A percentile compares a stretch with the other conserved stretches of the same genome.
Evolutionary conservation across 2,329 filamentous ascomycete genomes (phyloP).

Genomic region (Falciphora oryzae): DNA sequence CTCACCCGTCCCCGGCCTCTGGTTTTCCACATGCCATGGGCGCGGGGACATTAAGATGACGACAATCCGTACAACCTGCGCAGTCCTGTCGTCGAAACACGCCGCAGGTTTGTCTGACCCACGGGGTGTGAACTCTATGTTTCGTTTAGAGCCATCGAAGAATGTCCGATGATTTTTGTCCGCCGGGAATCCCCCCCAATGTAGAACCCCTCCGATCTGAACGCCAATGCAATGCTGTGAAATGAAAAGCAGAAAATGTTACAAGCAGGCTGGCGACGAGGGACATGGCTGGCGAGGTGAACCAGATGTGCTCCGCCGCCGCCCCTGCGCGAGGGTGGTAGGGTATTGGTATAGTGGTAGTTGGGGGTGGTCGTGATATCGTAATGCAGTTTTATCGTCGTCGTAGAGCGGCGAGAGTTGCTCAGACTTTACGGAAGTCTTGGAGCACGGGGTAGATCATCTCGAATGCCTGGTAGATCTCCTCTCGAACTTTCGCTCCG

Average conservation of each 20-base stretch:
- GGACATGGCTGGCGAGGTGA: conserved; percentile 3
- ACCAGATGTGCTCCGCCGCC: not conserved
- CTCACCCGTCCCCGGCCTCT: not conserved
- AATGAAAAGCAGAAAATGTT: conserved; percentile 18
- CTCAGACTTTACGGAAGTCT: conserved; percentile 55
- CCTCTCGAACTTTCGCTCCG: conserved; percentile 94
- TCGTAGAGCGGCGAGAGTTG: conserved; percentile 30
- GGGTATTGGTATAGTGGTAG: conserved; percentile 3
- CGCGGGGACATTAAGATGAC: conserved; percentile 9
- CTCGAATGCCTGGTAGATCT: conserved; percentile 95
- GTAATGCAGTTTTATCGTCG: conserved; percentile 24
- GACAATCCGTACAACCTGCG: conserved; percentile 12
- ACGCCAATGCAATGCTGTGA: conserved; percentile 55
- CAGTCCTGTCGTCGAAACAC: conserved; percentile 11
- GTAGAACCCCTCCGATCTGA: conserved; percentile 26
- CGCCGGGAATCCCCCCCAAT: conserved; percentile 11
- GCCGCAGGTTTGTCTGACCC: not conserved
- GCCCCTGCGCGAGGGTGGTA: not conserved
- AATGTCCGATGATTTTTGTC: conserved; percentile 10
- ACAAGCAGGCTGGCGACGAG: conserved; percentile 23
- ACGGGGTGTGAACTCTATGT: conserved; percentile 7
- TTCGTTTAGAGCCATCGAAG: conserved; percentile 6
- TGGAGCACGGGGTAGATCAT: conserved; percentile 95
- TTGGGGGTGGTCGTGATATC: conserved; percentile 37
- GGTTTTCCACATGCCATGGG: not conserved